phyloP scores from a whole-genome alignment of 257 asterid species.

The Verbascum thapsus region DNA sequence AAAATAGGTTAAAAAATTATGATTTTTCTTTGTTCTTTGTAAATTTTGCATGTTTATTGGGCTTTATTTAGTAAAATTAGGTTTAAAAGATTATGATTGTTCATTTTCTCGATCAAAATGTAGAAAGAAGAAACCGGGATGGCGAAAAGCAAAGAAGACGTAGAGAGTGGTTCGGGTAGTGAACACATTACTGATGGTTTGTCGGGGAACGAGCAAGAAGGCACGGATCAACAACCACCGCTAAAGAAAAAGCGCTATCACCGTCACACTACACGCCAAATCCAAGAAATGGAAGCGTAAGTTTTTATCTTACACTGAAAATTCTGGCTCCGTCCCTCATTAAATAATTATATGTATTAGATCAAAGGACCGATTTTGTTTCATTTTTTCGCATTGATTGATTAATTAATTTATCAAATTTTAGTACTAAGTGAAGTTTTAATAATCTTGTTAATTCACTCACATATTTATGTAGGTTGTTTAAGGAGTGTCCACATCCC shows the following conservation, averaged over 20 bases:
- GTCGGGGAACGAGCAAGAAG: slow-evolving; percentile 74
- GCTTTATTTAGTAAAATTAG: background rate
- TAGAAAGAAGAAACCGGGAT: slow-evolving; percentile 80
- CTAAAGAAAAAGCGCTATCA: slow-evolving; percentile 87
- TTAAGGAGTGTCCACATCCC: slow-evolving; percentile 97
- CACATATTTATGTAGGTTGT: slow-evolving; percentile 46
- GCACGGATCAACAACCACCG: slow-evolving; percentile 41
- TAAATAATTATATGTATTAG: too few relatives aligned
- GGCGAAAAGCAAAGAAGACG: slow-evolving; percentile 64
- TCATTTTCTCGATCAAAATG: background rate
- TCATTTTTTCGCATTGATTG: background rate
- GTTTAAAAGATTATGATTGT: background rate
- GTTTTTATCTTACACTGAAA: background rate
- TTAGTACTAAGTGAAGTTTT: background rate
- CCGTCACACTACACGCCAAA: slow-evolving; percentile 88
- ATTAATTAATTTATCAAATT: background rate
- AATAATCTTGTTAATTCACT: background rate
- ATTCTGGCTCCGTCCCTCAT: background rate
- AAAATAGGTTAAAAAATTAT: too few relatives aligned
- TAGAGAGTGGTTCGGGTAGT: slow-evolving; percentile 87
- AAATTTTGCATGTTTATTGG: background rate
- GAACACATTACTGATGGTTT: slow-evolving; percentile 71
- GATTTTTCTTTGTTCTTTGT: background rate
- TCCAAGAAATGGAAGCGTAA: slow-evolving; percentile 97
- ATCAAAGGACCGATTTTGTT: background rate